phyloP scores from a whole-genome alignment of 768 basidiomycete genomes.

The Macrocybe gigantea region DNA sequence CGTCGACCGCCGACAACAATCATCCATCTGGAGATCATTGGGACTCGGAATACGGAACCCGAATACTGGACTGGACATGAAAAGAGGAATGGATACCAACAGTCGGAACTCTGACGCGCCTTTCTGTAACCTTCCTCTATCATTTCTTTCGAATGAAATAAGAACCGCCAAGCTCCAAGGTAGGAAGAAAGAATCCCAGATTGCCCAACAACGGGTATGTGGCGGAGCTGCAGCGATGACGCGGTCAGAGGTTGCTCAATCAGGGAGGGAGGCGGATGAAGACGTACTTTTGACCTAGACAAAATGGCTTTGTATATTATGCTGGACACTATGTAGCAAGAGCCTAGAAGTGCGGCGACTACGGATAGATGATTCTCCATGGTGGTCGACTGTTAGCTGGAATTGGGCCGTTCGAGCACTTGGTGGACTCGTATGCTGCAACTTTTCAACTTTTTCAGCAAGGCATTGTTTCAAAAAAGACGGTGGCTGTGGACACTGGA shows the following conservation, averaged over 20 bases:
- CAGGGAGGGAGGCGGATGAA: slow-evolving; percentile 27
- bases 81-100: neutral
- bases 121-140: slow-evolving; percentile 26
- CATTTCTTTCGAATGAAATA: slow-evolving; percentile 18
- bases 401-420: too few relatives aligned
- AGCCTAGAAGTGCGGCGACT: too few relatives aligned
- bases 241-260: slow-evolving; percentile 29
- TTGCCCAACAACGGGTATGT: slow-evolving; percentile 27
- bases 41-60: slow-evolving; percentile 31
- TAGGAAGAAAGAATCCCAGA: slow-evolving; percentile 25
- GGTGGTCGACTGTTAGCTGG: too few relatives aligned
- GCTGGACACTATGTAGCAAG: too few relatives aligned
- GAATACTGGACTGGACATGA: slow-evolving; percentile 5
- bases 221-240: slow-evolving; percentile 7
- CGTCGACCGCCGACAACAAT: slow-evolving; percentile 35
- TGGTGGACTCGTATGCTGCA: too few relatives aligned
- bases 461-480: too few relatives aligned
- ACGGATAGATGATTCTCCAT: too few relatives aligned
- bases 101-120: slow-evolving; percentile 7
- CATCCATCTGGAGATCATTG: slow-evolving; percentile 36
- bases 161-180: slow-evolving; percentile 17
- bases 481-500: too few relatives aligned
- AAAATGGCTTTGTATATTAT: too few relatives aligned
- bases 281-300: too few relatives aligned
- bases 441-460: too few relatives aligned